A percentile compares a stretch with the other conserved stretches of the same genome.
These are phyloP conservation scores for Daldinia bambusicola DNA, from an alignment of 495 filamentous ascomycete genomes.

Conservation along the genomic window DNA sequence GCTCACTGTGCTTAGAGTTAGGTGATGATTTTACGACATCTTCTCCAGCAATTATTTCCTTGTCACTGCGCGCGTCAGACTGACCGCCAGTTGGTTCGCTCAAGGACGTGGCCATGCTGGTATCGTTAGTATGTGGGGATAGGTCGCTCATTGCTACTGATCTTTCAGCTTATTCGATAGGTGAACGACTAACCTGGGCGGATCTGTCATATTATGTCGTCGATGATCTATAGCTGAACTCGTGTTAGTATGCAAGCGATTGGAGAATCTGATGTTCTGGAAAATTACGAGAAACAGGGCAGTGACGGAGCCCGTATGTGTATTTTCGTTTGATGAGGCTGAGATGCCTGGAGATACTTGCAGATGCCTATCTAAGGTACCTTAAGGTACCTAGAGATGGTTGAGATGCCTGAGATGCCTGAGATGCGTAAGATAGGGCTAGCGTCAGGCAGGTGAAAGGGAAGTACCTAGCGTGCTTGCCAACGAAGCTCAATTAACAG, in stretches of 20 bases:
- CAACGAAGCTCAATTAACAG: neutral
- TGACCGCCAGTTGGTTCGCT: conserved; percentile 32
- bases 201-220: conserved; percentile 35
- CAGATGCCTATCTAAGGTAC: too few species aligned
- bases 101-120: conserved; percentile 6
- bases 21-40: conserved; percentile 11
- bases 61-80: conserved; percentile 15
- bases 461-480: conserved; percentile 3
- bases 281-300: conserved; percentile 30
- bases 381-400: too few species aligned
- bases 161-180: conserved; percentile 18
- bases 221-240: conserved; percentile 21
- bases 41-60: conserved; percentile 7
- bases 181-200: conserved; percentile 24
- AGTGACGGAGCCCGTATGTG: conserved; percentile 13
- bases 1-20: conserved; percentile 3
- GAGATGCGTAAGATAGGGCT: conserved; percentile 29
- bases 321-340: conserved; percentile 35
- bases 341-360: conserved; percentile 29
- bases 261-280: conserved; percentile 17
- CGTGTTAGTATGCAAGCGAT: conserved; percentile 12
- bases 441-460: neutral
- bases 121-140: conserved; percentile 16
- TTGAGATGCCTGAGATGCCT: conserved; percentile 34
- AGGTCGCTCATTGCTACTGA: conserved; percentile 13